Evolutionary conservation across 108 stramenopile genomes (phyloP), one percentile per base, ranked within the genome.

Genomic region (Cyclotella atomus): DNA sequence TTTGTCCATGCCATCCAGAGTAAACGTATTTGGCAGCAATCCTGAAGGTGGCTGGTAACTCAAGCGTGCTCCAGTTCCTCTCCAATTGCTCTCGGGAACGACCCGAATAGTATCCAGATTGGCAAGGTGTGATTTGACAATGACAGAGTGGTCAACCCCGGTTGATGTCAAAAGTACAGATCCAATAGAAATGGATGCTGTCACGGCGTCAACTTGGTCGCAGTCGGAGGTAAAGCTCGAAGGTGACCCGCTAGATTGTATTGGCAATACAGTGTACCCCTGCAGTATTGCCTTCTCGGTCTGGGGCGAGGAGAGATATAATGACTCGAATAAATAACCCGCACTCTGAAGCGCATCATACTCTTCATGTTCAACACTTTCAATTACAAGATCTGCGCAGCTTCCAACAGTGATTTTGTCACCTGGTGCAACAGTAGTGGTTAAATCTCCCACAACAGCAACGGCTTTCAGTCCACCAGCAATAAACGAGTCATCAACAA

Each of bases 41-140:
- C 81, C 81, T 44, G 35, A 64, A 12, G 81, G 81, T 14, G 55
- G 27, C 28, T 77, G 76, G 70, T 50, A 65, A 21, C 77, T 72
- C 9, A 82, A 41, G 23, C 81, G 75, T 17, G 81, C 50, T 41
- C 55, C 54, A 2, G 81, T 77, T 45, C 81, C 81, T 62, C 81
- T 72, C 81, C 81, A 82, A 30, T 71, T 77, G 7, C 65, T 59
- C 62, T 82, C 81, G 2, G 81, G 81, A 24, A 67, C 33, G 2
- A 77, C 34, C 14, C 44, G 16, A 3, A 82, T 41, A 32, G 47
- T 30, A 33, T 72, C 64, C 38, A 82, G 30, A 49, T 82, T 57
- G 17, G 70, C 75, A 9, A 70, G 66, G 47, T 65, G 46, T 33
- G 81, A 68, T 50, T 77, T 82, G 30, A 82, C 62, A 35, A 77